Evolutionary conservation across 768 basidiomycete species (phyloP), one percentile per base, ranked within the genome.

Genomic region (Leccinum aurantiacum): DNA sequence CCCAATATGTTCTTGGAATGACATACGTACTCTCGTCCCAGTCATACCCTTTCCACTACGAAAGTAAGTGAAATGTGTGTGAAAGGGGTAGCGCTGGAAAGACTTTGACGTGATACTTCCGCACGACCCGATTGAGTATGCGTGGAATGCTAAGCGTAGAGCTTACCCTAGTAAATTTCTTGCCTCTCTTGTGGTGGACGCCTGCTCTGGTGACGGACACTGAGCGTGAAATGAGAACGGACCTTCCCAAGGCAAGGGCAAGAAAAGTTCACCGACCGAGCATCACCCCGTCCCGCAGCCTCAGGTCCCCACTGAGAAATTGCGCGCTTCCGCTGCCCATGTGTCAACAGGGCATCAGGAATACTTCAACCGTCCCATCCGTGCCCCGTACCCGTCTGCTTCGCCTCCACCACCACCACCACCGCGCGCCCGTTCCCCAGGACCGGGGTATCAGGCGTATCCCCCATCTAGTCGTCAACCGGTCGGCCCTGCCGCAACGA

Each of bases 271-370:
- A 75, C 86, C 75, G 58, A 86, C 88, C 87, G 61, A 89, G 1
- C 90, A 91, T 54, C 89, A 89, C 61, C 86, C 87, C 14, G 78
- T 84, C 10, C 83, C 88, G 2, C 86, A 87, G 54, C 82, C 83
- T 54, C 81, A 82, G 62, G 77, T 77, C 11, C 79, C 79, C 37
- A 73, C 78, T 0, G 85, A 85, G 53, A 86, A 82, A 15, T 72
- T 80, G 27, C 79, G 82, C 47, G 79, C 77, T 62, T 72, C 72
- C 7, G 66, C 65, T 6, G 77, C 65, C 17, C 71, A 80, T 24
- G 67, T 63, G 11, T 77, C 78, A 57, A 65, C 72, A 5, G 82
- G 80, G 51, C 82, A 85, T 51, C 82, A 80, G 37, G 88, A 90
- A 33, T 85, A 84, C 56, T 86, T 82, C 62, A 75, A 73, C 51